Evolutionary conservation across 139 green algal genomes (phyloP).

Genomic region (Chlorella sp.): DNA sequence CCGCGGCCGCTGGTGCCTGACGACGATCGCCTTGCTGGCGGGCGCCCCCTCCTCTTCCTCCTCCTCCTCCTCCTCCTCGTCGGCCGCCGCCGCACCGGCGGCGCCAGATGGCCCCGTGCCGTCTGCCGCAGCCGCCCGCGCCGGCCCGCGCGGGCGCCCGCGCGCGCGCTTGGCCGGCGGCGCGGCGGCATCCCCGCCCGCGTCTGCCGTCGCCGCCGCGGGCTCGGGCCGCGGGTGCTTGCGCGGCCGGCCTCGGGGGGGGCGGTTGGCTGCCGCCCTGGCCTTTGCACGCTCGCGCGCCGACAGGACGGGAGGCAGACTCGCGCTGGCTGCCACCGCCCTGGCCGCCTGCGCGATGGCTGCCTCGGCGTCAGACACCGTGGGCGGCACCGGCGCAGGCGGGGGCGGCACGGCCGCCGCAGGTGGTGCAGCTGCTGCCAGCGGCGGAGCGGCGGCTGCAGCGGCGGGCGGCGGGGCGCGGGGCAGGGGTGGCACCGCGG

Average conservation of each 20-base stretch:
- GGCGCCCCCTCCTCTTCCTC: too few relatives aligned
- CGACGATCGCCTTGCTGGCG: too few relatives aligned
- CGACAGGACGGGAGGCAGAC: too few relatives aligned
- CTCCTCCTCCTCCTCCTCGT: not conserved
- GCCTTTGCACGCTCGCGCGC: too few relatives aligned
- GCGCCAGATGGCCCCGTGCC: not conserved
- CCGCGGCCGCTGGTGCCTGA: not conserved
- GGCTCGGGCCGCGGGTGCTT: constrained; percentile 1
- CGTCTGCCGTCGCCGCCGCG: not conserved
- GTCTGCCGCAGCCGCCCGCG: not conserved
- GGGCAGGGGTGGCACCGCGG: too few relatives aligned
- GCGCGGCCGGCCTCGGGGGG: constrained; percentile 3
- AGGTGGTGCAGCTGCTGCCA: not conserved
- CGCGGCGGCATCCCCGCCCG: not conserved
- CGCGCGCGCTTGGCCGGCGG: not conserved
- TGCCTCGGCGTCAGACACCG: too few relatives aligned
- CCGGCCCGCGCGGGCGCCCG: not conserved
- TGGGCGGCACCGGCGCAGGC: too few relatives aligned
- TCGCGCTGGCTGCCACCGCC: too few relatives aligned
- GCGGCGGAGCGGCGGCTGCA: not conserved
- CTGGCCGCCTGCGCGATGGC: too few relatives aligned
- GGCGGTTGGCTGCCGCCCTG: too few relatives aligned
- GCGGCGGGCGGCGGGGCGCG: too few relatives aligned
- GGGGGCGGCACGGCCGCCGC: too few relatives aligned
- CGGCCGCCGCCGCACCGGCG: not conserved